Conservation (phyloP, 2,329 filamentous ascomycete species). For the Fusarium luffae region DNA sequence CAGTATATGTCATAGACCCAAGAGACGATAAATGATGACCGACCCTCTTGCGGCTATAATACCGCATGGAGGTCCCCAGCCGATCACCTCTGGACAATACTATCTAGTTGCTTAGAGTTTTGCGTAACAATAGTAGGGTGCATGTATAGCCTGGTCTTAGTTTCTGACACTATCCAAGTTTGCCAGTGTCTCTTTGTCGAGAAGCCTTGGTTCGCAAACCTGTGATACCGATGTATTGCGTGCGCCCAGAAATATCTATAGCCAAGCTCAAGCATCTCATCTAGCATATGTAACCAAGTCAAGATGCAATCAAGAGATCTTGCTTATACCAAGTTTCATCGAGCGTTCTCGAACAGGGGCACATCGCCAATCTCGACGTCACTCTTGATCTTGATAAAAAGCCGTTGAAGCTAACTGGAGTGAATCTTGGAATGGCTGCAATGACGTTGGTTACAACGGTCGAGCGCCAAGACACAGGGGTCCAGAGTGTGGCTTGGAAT, state of each 20-base stretch:
- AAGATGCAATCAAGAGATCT: neutral
- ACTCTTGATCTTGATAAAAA: neutral
- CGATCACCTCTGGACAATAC: neutral
- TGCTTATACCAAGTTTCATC: constrained; percentile 20
- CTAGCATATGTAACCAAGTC: neutral
- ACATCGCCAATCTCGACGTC: neutral
- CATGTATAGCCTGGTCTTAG: too few relatives aligned
- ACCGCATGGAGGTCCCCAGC: neutral
- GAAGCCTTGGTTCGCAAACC: neutral
- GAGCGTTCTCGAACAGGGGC: neutral
- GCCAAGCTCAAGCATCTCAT: neutral
- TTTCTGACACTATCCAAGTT: too few relatives aligned
- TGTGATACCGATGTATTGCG: neutral
- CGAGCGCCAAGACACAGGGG: constrained; percentile 9
- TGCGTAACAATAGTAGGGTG: neutral
- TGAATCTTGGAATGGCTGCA: neutral
- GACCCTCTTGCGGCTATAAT: neutral
- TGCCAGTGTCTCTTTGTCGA: too few relatives aligned
- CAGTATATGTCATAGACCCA: neutral
- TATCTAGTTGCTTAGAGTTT: neutral
- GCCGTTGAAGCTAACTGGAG: neutral
- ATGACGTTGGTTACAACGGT: constrained; percentile 19
- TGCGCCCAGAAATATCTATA: neutral
- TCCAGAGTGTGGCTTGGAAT: neutral
- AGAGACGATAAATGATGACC: too few relatives aligned